phyloP scores from a whole-genome alignment of 192 early-diverging fungal species.

The Coemansia javaensis region DNA sequence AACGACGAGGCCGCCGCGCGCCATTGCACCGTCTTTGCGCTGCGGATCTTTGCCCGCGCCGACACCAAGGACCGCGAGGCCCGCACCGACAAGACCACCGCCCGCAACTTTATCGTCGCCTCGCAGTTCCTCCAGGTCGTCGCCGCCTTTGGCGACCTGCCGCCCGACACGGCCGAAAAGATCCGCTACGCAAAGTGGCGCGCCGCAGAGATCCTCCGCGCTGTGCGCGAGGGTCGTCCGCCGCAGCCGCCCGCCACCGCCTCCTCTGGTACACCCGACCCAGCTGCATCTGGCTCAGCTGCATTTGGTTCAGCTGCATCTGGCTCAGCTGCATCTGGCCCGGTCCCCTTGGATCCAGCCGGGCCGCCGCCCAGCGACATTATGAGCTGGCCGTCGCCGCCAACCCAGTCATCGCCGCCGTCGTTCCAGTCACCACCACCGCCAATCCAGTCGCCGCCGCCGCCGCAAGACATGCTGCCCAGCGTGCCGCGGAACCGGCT shows the following conservation, averaged over 20 bases:
- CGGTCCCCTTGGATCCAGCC: background rate
- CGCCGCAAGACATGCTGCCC: slow-evolving; percentile 10
- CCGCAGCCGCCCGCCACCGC: slow-evolving; percentile 57
- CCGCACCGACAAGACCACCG: slow-evolving; percentile 75
- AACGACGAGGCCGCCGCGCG: slow-evolving; percentile 73
- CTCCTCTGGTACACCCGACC: no score
- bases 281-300: background rate
- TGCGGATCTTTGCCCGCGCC: slow-evolving; percentile 82
- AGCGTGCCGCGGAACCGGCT: slow-evolving; percentile 14
- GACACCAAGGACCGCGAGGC: slow-evolving; percentile 89
- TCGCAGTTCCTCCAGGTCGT: slow-evolving; percentile 86
- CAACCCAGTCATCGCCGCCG: slow-evolving; percentile 1
- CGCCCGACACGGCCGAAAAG: slow-evolving; percentile 68
- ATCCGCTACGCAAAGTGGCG: slow-evolving; percentile 96
- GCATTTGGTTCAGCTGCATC: background rate
- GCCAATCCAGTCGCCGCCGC: background rate
- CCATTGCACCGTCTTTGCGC: slow-evolving; percentile 85
- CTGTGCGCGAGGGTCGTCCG: slow-evolving; percentile 74
- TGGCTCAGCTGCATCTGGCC: background rate
- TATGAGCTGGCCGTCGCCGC: slow-evolving; percentile 28
- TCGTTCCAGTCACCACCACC: background rate
- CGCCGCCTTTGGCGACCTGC: slow-evolving; percentile 74
- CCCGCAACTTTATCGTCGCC: slow-evolving; percentile 83
- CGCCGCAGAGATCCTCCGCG: slow-evolving; percentile 89
- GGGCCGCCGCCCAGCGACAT: background rate